These are phyloP conservation scores for Diphasiastrum complanatum DNA, from an alignment of 83 land plant species.

Conservation along the genomic window DNA sequence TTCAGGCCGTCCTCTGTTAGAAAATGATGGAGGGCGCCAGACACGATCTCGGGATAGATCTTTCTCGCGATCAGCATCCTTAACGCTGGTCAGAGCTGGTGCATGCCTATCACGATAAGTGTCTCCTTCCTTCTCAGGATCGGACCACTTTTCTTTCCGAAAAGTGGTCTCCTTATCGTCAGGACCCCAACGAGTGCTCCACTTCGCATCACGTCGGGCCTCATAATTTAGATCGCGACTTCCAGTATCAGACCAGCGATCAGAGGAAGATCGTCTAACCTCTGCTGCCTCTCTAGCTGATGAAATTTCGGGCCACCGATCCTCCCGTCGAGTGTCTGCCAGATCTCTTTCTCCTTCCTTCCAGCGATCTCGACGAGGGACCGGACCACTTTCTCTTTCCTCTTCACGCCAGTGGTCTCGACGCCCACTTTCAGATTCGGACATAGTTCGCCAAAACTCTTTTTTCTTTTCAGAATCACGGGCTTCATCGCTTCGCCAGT, in stretches of 20 bases:
- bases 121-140: slow-evolving; percentile 47
- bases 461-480: slow-evolving; percentile 8
- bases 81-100: slow-evolving; percentile 23
- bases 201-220: slow-evolving; percentile 71
- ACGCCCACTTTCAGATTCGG: slow-evolving; percentile 2
- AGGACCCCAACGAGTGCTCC: slow-evolving; percentile 83
- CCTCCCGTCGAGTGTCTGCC: slow-evolving; percentile 32
- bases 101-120: slow-evolving; percentile 44
- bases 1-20: slow-evolving; percentile 62
- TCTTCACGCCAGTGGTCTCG: slow-evolving; percentile 15
- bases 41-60: slow-evolving; percentile 41
- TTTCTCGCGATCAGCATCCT: slow-evolving; percentile 48
- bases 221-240: slow-evolving; percentile 44
- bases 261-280: slow-evolving; percentile 43
- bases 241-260: slow-evolving; percentile 52
- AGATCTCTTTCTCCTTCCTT: slow-evolving; percentile 18
- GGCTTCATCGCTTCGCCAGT: slow-evolving; percentile 20
- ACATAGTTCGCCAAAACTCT: slow-evolving; percentile 17
- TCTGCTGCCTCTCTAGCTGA: slow-evolving; percentile 39
- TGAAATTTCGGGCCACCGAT: slow-evolving; percentile 22
- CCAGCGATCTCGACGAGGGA: slow-evolving; percentile 16
- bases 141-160: slow-evolving; percentile 54
- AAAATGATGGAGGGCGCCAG: slow-evolving; percentile 60
- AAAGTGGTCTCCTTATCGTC: slow-evolving; percentile 54
- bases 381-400: slow-evolving; percentile 13